Conservation (phyloP, 176 grass and related monocot genomes). For the Pontederia crassipes region DNA sequence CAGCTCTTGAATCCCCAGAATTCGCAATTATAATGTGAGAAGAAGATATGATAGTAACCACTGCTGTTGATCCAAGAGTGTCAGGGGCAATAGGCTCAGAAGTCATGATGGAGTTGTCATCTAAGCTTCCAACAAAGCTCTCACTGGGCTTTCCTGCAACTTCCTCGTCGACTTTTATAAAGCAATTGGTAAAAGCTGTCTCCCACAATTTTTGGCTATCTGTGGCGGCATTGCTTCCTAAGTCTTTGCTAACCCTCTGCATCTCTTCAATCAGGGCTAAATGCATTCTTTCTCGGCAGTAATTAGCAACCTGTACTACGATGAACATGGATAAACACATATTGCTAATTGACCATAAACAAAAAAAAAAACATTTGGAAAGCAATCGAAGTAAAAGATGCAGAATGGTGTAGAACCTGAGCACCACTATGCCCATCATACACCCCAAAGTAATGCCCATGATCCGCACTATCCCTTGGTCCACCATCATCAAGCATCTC, state of each 20-base stretch:
- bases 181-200: conserved; percentile 38
- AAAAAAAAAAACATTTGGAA: not conserved
- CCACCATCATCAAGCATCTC: conserved; percentile 36
- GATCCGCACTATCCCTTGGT: conserved; percentile 26
- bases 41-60: conserved; percentile 50
- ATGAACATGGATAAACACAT: not conserved
- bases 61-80: conserved; percentile 56
- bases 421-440: conserved; percentile 76
- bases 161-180: conserved; percentile 51
- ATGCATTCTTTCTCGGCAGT: conserved; percentile 58
- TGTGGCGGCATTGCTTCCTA: conserved; percentile 14
- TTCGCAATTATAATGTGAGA: conserved; percentile 61
- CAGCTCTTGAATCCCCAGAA: conserved; percentile 57
- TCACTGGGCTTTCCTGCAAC: conserved; percentile 24
- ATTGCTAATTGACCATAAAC: too few relatives aligned
- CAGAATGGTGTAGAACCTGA: conserved; percentile 5
- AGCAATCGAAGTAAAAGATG: not conserved
- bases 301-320: conserved; percentile 41
- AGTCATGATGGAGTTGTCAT: not conserved
- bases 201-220: conserved; percentile 44
- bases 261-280: conserved; percentile 31
- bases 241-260: conserved; percentile 1
- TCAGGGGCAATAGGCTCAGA: conserved; percentile 15
- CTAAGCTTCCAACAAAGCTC: not conserved
- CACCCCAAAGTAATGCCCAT: conserved; percentile 53